Conservation (phyloP, 2,329 filamentous ascomycete species). For the Colletotrichum sp. region DNA sequence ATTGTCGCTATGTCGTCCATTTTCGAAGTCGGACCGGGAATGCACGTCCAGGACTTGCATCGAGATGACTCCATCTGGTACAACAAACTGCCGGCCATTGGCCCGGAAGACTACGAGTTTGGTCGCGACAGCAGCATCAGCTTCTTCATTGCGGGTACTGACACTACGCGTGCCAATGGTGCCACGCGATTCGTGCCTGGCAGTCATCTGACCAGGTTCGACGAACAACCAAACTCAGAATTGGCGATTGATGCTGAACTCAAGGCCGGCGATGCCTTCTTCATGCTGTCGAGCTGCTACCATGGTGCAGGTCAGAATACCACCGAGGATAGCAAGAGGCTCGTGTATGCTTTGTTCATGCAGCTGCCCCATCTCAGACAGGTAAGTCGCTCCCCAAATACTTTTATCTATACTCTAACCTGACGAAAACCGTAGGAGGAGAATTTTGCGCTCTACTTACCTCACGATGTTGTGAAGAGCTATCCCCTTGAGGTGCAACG, state of each 20-base stretch:
- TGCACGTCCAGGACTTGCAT: background rate
- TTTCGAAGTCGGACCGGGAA: background rate
- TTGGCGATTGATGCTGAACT: background rate
- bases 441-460: background rate
- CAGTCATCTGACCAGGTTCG: background rate
- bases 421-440: background rate
- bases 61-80: background rate
- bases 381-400: background rate
- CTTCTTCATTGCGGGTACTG: slow-evolving; percentile 21
- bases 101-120: background rate
- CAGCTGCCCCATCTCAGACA: background rate
- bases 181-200: slow-evolving; percentile 23
- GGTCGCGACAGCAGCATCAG: background rate
- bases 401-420: background rate
- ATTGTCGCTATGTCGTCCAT: background rate
- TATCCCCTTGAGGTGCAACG: background rate
- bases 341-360: background rate
- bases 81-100: background rate
- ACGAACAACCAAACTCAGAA: background rate
- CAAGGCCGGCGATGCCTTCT: background rate
- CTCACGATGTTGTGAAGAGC: background rate
- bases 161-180: slow-evolving; percentile 23
- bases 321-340: background rate
- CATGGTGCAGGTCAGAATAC: background rate
- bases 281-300: background rate